Evolutionary conservation across 192 early-diverging fungal genomes (phyloP), one percentile per base, ranked within the genome.

Genomic region (Paraglomus occultum): DNA sequence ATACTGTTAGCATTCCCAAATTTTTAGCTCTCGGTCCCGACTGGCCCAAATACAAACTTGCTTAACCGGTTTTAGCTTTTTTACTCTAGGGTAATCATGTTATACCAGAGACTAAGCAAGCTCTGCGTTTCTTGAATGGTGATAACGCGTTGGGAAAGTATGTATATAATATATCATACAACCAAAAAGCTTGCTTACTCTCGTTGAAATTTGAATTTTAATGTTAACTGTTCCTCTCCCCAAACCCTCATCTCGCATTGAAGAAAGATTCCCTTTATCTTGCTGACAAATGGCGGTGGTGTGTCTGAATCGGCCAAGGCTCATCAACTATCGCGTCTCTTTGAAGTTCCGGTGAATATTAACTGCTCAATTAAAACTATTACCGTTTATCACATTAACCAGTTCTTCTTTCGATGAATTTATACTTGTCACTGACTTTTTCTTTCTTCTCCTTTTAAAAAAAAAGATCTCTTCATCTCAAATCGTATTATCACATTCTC

Each of bases 201-300:
- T 51, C 62, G 18, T 70, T 61, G 5, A 8, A 46, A 23, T 53
- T 62, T 40, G 40, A 22, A 17, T 12, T 54, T 15, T 20, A 20
- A 39, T 70, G n/a, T 63, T 14, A 46, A 17, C 22, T 50, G 12
- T 44, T 58, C 44, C 14, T 11, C 18, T 50, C 42, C 45, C 42
- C 11, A 45, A 45, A 39, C 45, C n/a, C n/a, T n/a, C n/a, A n/a
- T n/a, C n/a, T n/a, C 14, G 9, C 12, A 10, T 57, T 62, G 61
- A 64, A 86, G 83, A 70, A 82, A 82, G 14, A 82, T 92, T 23
- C 91, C 90, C 15, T 93, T 85, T 76, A 83, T 94, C 18, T 79
- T 94, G 14, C 69, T 97, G 62, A 95, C 95, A 6, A 97, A 97
- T 64, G 94, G 95, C 17, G 93, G 94, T 44, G 94, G 94, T 15